Conservation (phyloP, 768 basidiomycete genomes). For the Auricularia heimuer region DNA sequence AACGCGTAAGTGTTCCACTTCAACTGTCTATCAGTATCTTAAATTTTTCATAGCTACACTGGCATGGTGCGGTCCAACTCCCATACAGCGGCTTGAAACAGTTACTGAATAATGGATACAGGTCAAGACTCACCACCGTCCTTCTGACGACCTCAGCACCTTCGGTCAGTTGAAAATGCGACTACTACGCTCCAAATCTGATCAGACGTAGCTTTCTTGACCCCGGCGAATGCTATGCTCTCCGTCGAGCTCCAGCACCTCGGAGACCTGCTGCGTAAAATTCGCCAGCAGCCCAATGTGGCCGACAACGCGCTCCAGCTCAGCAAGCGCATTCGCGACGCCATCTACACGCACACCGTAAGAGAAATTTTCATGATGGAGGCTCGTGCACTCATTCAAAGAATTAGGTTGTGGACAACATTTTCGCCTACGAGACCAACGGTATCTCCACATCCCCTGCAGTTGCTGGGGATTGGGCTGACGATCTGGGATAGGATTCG, state of each 20-base stretch:
- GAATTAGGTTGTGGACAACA: constrained; percentile 44
- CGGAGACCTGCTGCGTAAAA: constrained; percentile 46
- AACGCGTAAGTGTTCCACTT: constrained; percentile 30
- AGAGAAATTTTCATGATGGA: constrained; percentile 10
- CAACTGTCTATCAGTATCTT: not conserved
- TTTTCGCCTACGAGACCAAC: constrained; percentile 73
- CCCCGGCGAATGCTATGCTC: constrained; percentile 75
- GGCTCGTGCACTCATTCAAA: not conserved
- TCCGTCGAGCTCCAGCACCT: constrained; percentile 60
- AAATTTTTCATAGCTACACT: constrained; percentile 29
- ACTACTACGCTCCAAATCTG: not conserved
- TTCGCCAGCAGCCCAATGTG: constrained; percentile 38
- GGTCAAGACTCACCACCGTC: constrained; percentile 64
- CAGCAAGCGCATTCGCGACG: constrained; percentile 47
- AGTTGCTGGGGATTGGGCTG: no score
- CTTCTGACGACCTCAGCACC: constrained; percentile 62
- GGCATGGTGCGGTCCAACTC: constrained; percentile 33
- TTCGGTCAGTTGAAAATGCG: constrained; percentile 36
- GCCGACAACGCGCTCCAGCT: constrained; percentile 44
- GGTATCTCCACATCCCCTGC: constrained; percentile 25
- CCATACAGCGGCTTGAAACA: no score
- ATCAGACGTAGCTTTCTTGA: constrained; percentile 48
- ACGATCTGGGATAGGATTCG: constrained; percentile 35
- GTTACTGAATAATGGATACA: no score
- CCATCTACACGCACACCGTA: constrained; percentile 56